Evolutionary conservation across 2,329 filamentous ascomycete species (phyloP), one percentile per base, ranked within the genome.

Genomic region (Fusarium sambucinum): DNA sequence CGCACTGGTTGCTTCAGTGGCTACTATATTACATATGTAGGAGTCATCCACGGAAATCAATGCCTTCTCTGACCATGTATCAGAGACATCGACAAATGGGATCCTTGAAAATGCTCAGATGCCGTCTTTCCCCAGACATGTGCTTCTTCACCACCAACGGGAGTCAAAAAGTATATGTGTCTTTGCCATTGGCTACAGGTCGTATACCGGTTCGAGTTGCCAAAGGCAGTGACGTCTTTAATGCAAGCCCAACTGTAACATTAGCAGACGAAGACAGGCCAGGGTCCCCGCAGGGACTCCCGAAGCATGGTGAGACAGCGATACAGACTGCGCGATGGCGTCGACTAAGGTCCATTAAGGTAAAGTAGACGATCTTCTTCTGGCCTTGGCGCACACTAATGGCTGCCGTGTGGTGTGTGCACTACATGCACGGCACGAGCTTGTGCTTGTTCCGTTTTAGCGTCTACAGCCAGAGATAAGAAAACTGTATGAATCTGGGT

Each of bases 401-500:
- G 55, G 59, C 52, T 63, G 58, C 69, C 71, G 67, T 65, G 59
- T 69, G 52, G 64, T 63, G 59, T 69, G 52, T 63, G 59, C 59
- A 46, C 38, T 19, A 38, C 37, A 55, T 63, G 56, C 30, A 65
- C 69, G 69, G 71, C 69, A 72, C 71, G 69, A 50, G 46, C 46
- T 50, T 47, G 45, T 47, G 69, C 69, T 70, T 73, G 57, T 72
- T 73, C 69, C 42, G 69, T 70, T 71, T 72, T 73, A 70, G 71
- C 68, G 59, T 52, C 40, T 42, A 47, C 53, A 32, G 21, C 57
- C 46, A 59, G 52, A 60, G 57, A 83, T 83, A 83, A 83, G 81
- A 59, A 74, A 50, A 69, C 56, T 47, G 50, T 63, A 63, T 59
- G 59, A 47, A 59, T 61, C 55, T 53, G 59, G n/a, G 29, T 17